These are phyloP conservation scores for Protomyces inundatus DNA, from an alignment of 1,139 yeast species.

Conservation along the genomic window DNA sequence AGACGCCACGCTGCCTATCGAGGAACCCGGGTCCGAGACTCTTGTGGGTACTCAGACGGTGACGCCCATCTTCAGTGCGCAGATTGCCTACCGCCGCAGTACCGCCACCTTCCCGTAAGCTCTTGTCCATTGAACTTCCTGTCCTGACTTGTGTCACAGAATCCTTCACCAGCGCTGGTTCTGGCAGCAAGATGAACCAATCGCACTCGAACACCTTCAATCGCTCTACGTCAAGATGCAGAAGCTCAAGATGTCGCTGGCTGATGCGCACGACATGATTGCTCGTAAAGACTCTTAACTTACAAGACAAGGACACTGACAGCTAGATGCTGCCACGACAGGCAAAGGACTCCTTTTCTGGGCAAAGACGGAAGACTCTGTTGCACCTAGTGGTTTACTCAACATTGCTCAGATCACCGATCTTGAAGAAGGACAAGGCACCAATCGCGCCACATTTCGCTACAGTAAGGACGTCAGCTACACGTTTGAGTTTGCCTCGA, in stretches of 20 bases:
- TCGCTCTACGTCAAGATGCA: constrained; percentile 14
- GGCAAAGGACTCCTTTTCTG: constrained; percentile 16
- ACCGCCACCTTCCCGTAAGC: constrained; percentile 23
- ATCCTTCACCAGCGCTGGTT: constrained; percentile 16
- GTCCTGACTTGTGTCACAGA: not conserved
- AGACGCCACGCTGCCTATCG: too few relatives aligned
- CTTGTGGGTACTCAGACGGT: not conserved
- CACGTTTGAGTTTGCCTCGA: constrained; percentile 1
- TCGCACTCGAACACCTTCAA: constrained; percentile 1
- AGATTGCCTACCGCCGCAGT: constrained; percentile 6
- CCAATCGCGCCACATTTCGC: not conserved
- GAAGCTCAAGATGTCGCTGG: constrained; percentile 7
- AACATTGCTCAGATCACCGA: constrained; percentile 2
- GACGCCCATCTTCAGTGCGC: not conserved
- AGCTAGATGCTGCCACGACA: constrained; percentile 10
- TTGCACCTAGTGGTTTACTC: constrained; percentile 17
- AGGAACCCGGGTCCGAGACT: too few relatives aligned
- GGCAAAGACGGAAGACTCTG: not conserved
- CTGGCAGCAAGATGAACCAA: constrained; percentile 4
- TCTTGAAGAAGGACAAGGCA: not conserved
- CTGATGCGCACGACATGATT: constrained; percentile 4
- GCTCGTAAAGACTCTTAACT: constrained; percentile 6
- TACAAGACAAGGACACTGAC: not conserved
- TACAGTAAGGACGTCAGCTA: constrained; percentile 5
- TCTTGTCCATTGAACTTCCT: not conserved